Percentiles rank a stretch among this genome's conserved stretches.
Evolutionary conservation across 257 asterid species (phyloP).

Genomic region (Rhazya stricta): DNA sequence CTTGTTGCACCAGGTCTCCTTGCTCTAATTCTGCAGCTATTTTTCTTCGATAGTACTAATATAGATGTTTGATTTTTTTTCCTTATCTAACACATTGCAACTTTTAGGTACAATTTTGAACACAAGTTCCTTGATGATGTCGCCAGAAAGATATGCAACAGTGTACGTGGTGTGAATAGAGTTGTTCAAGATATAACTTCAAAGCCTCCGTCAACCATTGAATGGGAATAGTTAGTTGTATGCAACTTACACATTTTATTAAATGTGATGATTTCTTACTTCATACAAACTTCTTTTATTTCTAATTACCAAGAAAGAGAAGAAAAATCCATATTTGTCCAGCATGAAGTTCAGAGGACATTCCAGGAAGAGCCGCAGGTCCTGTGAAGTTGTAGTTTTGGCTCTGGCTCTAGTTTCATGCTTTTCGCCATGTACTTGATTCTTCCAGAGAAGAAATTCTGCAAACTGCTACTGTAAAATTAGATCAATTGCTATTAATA

Average conservation of each 20-base stretch:
- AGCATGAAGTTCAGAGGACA: neutral
- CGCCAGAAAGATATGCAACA: conserved; percentile 86
- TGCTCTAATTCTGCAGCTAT: too few relatives aligned
- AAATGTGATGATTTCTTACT: neutral
- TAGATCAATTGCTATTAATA: neutral
- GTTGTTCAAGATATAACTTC: conserved; percentile 94
- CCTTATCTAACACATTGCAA: neutral
- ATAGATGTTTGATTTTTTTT: neutral
- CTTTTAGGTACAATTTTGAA: conserved; percentile 78
- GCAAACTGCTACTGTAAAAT: neutral
- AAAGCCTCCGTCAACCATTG: conserved; percentile 99
- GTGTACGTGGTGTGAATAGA: conserved; percentile 87
- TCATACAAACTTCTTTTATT: neutral
- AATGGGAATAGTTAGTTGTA: conserved; percentile 61
- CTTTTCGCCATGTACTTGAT: neutral
- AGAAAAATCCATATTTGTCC: neutral
- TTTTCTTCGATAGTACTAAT: neutral
- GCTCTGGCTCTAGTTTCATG: neutral
- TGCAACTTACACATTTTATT: neutral
- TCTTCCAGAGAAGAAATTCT: neutral
- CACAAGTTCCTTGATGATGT: conserved; percentile 77
- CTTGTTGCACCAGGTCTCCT: too few relatives aligned
- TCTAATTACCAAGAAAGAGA: neutral
- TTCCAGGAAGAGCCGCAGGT: neutral
- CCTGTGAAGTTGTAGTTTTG: conserved; percentile 2